phyloP scores from a whole-genome alignment of 257 asterid species.

The Nicotiana benthamiana region DNA sequence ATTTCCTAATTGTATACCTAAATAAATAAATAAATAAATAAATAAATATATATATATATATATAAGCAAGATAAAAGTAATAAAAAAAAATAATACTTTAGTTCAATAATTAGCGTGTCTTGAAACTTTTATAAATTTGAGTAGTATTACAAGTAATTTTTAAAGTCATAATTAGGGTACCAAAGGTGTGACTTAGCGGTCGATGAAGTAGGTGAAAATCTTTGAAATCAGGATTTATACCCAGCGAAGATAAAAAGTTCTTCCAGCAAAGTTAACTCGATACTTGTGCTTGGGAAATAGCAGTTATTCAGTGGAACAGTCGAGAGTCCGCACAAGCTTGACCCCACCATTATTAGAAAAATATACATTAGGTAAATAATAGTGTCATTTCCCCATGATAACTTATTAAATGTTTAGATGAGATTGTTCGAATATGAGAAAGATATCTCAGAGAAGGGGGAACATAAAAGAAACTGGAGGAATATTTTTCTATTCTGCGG shows the following conservation, averaged over 20 bases:
- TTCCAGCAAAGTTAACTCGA: background rate
- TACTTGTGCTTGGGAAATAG: background rate
- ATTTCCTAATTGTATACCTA: no score
- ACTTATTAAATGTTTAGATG: background rate
- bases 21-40: no score
- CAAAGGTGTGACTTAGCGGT: background rate
- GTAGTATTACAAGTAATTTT: no score
- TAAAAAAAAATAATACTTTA: no score
- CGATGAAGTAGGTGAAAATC: background rate
- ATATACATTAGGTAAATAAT: background rate
- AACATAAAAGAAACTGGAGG: background rate
- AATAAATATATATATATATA: no score
- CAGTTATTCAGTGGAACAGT: background rate
- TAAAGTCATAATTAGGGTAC: background rate
- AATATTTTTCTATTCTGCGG: background rate
- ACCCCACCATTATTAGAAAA: background rate
- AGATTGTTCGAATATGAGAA: background rate
- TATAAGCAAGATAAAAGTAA: no score
- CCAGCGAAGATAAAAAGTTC: no score
- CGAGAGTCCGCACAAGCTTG: background rate
- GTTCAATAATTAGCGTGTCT: no score
- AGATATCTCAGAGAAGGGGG: background rate
- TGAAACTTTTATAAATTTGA: no score
- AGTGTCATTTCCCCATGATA: background rate
- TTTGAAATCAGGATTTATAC: background rate